A percentile compares a stretch with the other conserved stretches of the same genome.
phyloP scores from a whole-genome alignment of 768 basidiomycete genomes.

The Collybiopsis confluens region DNA sequence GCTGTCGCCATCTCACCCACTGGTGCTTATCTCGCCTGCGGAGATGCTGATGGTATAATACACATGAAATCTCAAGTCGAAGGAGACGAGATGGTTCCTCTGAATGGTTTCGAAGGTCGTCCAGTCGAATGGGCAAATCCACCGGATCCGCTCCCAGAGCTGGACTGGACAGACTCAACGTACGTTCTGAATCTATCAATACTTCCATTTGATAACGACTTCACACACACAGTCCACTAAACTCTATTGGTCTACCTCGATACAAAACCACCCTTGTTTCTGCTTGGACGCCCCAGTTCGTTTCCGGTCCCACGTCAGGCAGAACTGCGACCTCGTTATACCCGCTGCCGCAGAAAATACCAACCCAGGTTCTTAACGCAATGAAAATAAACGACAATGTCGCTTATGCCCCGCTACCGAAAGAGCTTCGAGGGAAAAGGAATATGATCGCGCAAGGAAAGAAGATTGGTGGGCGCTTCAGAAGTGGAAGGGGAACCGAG shows the following conservation, averaged over 20 bases:
- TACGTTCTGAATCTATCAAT: conserved; percentile 30
- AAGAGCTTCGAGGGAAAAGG: conserved; percentile 77
- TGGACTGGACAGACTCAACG: conserved; percentile 84
- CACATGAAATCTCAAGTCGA: conserved; percentile 77
- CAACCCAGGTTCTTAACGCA: conserved; percentile 65
- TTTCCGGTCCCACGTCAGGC: conserved; percentile 29
- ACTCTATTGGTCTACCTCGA: conserved; percentile 82
- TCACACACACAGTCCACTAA: conserved; percentile 72
- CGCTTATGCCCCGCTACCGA: conserved; percentile 85
- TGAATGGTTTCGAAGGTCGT: conserved; percentile 89
- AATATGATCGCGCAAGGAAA: conserved; percentile 61
- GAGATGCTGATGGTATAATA: conserved; percentile 79
- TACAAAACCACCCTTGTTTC: conserved; percentile 77
- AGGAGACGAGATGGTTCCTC: conserved; percentile 56
- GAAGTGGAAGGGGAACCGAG: conserved; percentile 71
- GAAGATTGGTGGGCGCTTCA: conserved; percentile 66
- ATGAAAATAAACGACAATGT: conserved; percentile 89
- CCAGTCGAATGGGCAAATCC: conserved; percentile 82
- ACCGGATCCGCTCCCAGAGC: conserved; percentile 60
- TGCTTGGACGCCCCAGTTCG: conserved; percentile 48
- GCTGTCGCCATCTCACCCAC: conserved; percentile 80
- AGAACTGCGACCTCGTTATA: conserved; percentile 21
- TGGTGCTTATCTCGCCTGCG: conserved; percentile 90
- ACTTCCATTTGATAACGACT: background rate
- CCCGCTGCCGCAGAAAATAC: conserved; percentile 75